A percentile compares a stretch with the other conserved stretches of the same genome.
Evolutionary conservation across 2,329 filamentous ascomycete genomes (phyloP).

Genomic region (Myriosclerotinia duriaeana): DNA sequence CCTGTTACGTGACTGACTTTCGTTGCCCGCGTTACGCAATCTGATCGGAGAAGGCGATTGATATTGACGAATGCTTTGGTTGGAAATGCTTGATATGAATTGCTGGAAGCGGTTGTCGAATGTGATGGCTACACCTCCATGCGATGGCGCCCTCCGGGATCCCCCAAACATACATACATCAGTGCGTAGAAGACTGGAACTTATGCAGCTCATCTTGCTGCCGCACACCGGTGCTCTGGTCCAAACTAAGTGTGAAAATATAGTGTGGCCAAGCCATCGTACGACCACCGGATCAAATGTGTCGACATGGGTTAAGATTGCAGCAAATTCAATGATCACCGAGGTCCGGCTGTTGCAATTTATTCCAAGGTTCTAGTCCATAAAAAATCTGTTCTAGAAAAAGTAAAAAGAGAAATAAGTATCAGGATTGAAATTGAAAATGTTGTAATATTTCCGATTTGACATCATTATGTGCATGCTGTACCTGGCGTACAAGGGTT

Average conservation of each 20-base stretch:
- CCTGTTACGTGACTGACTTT: conserved; percentile 7
- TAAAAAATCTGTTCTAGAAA: conserved; percentile 22
- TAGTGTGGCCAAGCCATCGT: conserved; percentile 23
- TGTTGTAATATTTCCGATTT: conserved; percentile 20
- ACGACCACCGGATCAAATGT: conserved; percentile 23
- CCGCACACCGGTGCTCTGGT: conserved; percentile 37
- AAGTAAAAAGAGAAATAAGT: conserved; percentile 1
- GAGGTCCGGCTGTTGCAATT: conserved; percentile 17
- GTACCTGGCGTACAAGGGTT: conserved; percentile 13
- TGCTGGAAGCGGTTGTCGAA: conserved; percentile 13
- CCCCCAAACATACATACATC: conserved; percentile 30
- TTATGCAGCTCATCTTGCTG: conserved; percentile 42
- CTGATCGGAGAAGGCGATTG: conserved; percentile 15
- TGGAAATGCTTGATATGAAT: conserved; percentile 13
- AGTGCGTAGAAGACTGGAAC: conserved; percentile 31
- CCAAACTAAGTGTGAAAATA: conserved; percentile 25
- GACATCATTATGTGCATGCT: conserved; percentile 17
- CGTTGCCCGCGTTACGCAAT: conserved; percentile 30
- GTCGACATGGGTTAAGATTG: conserved; percentile 20
- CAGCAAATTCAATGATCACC: conserved; percentile 22
- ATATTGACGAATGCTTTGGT: conserved; percentile 15
- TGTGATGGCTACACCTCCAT: conserved; percentile 27
- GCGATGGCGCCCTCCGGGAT: conserved; percentile 29
- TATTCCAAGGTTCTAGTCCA: conserved; percentile 18
- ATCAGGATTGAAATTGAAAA: not conserved